Conservation (phyloP, 768 basidiomycete species). For the Hydnomerulius pinastri region DNA sequence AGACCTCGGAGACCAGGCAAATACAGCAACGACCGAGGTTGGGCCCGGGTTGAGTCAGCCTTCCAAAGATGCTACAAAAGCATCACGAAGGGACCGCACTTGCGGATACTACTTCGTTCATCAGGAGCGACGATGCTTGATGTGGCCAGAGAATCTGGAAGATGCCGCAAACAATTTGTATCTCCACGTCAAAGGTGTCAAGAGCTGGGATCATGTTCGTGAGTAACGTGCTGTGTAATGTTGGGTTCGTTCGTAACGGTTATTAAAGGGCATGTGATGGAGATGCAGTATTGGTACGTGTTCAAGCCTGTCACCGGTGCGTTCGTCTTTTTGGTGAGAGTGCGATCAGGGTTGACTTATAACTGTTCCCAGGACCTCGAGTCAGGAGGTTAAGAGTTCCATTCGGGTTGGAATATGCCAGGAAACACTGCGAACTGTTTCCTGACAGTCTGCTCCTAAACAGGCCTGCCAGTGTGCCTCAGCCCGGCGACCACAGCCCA, state of each 20-base stretch:
- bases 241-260: not conserved
- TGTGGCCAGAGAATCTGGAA: slow-evolving; percentile 46
- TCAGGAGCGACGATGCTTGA: slow-evolving; percentile 42
- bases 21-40: no score
- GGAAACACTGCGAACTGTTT: slow-evolving; percentile 1
- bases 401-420: not conserved
- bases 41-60: no score
- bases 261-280: slow-evolving; percentile 19
- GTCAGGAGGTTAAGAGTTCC: no score
- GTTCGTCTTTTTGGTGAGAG: not conserved
- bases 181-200: slow-evolving; percentile 39
- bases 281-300: slow-evolving; percentile 23
- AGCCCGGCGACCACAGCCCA: no score
- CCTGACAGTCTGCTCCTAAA: not conserved
- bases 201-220: slow-evolving; percentile 43
- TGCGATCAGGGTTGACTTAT: not conserved
- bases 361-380: not conserved
- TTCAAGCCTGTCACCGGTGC: not conserved
- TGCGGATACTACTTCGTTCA: slow-evolving; percentile 48
- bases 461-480: not conserved
- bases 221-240: slow-evolving; percentile 11
- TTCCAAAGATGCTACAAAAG: no score
- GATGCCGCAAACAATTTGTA: slow-evolving; percentile 30
- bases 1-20: no score
- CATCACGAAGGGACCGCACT: slow-evolving; percentile 12